Evolutionary conservation across 345 rosid genomes (phyloP), one percentile per base, ranked within the genome.

Genomic region (Populus deltoides): DNA sequence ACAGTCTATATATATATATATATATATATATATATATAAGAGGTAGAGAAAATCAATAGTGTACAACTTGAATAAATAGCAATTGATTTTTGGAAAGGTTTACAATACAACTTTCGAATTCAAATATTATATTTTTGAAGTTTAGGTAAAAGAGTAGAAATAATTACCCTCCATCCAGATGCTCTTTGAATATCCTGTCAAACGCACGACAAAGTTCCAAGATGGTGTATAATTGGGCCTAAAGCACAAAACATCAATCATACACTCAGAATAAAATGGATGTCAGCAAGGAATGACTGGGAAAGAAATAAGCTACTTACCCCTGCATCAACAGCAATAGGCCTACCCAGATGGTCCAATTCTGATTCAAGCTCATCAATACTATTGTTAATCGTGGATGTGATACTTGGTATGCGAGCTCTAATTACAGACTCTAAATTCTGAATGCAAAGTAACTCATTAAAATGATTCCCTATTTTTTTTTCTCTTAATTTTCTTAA

Each of bases 291-390:
- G 33, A 78, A 74, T 22, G 38, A 51, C 45, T 47, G 36, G 18
- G 59, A 24, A 61, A 24, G 41, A 45, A 72, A 41, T 62, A 75
- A 70, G 70, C 68, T 62, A 76, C 91, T 85, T 71, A 95, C 99
- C 90, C 99, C 99, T 81, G 98, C 93, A 88, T 95, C 99, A 68
- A 89, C 88, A 38, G 92, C 92, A 74, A 95, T 75, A 79, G 98
- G 94, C 79, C 99, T 83, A 76, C 99, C 99, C 68, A 95, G 86
- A 83, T 86, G 91, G 81, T 91, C 91, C 89, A 95, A 72, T 86
- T 95, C 99, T 35, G 94, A 85, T 84, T 95, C 97, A 75, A 95
- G 96, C 70, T 95, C 99, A 6, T 93, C 97, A 1, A 93, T 91
- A 82, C 80, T 91, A 86, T 93, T 95, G 89, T 93, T 93, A 80